Evolutionary conservation across 2,329 filamentous ascomycete genomes (phyloP), one percentile per base, ranked within the genome.

Genomic region (Pyricularia sp.): DNA sequence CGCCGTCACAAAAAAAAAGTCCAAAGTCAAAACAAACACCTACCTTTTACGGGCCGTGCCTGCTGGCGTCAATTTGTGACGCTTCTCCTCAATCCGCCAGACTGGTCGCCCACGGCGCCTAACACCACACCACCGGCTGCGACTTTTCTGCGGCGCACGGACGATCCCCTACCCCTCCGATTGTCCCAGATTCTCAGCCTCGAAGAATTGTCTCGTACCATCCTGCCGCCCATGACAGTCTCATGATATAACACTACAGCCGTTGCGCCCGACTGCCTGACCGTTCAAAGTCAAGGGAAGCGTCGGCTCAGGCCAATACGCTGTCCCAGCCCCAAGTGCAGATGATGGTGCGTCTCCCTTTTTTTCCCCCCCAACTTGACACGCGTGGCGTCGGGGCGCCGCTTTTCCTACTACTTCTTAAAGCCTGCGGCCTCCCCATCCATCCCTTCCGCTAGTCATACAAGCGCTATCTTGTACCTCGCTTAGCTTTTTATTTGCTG

Each of bases 301-400:
- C 68, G 69, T 64, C 65, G 70, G 71, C 70, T 50, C 30, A 59
- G 70, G 72, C 70, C 71, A 30, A 63, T 63, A 42, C 64, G 58
- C 65, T 71, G 70, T 69, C 70, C 61, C 28, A 42, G 67, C 66
- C 66, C 61, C 61, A 64, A 63, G 64, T 70, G 68, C 70, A 71
- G 69, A 74, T 73, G 71, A 73, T 74, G 72, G 71, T 74, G 65
- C 31, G 72, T 70, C 36, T 58, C 36, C 63, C 2, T 10, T 55
- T 61, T n/a, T 33, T 33, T 33, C 10, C 10, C 7, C 28, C 28
- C 33, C 17, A 50, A 50, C 42, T 50, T 20, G 42, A 50, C 42
- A 50, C 42, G 42, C 42, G 42, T 50, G 42, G 42, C 42, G 42
- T 50, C 20, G 42, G 20, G 42, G 42, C 20, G 42, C 42, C 42